A percentile compares a stretch with the other conserved stretches of the same genome.
These are phyloP conservation scores for Celoporthe dispersa DNA, from an alignment of 2,329 filamentous ascomycete genomes.

Conservation along the genomic window DNA sequence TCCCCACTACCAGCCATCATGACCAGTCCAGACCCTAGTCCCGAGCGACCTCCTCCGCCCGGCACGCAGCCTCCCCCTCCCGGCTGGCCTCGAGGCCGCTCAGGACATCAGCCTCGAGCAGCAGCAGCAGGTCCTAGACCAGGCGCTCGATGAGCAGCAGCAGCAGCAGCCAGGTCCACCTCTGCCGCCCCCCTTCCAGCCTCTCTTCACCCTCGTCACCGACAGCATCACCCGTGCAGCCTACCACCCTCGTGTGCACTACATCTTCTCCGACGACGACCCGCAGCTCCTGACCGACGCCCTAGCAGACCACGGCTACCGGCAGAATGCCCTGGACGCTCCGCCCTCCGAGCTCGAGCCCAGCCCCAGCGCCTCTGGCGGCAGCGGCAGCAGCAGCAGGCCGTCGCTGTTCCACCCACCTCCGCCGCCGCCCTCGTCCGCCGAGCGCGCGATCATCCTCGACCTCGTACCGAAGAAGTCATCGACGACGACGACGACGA, in stretches of 20 bases:
- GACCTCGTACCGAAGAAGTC: constrained; percentile 51
- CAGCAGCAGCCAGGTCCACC: constrained; percentile 27
- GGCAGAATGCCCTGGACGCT: constrained; percentile 24
- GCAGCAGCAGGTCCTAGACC: constrained; percentile 15
- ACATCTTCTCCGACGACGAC: constrained; percentile 93
- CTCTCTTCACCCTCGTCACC: constrained; percentile 85
- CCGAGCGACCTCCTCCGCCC: constrained; percentile 15
- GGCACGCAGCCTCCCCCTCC: neutral
- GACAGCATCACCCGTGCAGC: constrained; percentile 75
- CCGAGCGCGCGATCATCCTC: constrained; percentile 57
- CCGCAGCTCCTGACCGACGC: constrained; percentile 74
- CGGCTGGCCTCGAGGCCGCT: neutral
- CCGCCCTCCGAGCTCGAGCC: constrained; percentile 32
- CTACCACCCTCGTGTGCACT: constrained; percentile 85
- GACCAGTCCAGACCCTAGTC: constrained; percentile 17
- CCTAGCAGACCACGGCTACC: constrained; percentile 50
- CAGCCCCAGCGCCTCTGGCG: constrained; percentile 35
- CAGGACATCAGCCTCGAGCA: constrained; percentile 11
- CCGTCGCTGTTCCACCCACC: neutral
- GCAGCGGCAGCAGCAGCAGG: neutral
- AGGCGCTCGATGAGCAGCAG: constrained; percentile 29
- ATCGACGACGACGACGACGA: constrained; percentile 32
- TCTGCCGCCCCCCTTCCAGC: constrained; percentile 62
- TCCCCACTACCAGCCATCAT: constrained; percentile 15
- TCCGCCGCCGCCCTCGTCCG: constrained; percentile 28